Conservation (phyloP, 345 rosid species). For the Aquilaria sinensis region DNA sequence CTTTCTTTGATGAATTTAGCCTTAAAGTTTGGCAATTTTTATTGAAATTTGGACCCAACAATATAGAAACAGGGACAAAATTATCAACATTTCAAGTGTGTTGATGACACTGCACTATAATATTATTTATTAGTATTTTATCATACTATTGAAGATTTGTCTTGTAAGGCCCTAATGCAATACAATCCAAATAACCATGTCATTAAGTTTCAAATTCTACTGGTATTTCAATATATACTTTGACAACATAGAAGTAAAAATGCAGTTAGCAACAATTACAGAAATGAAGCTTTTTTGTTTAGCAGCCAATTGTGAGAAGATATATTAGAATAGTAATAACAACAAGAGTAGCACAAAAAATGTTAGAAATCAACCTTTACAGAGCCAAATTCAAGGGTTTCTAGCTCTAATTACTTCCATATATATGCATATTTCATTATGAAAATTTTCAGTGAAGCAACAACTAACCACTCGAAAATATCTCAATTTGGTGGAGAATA, state of each 20-base stretch:
- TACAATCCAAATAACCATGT: too few relatives aligned
- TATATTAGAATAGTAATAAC: slow-evolving; percentile 32
- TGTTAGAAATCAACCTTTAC: slow-evolving; percentile 42
- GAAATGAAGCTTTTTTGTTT: slow-evolving; percentile 47
- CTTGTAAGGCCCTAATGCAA: too few relatives aligned
- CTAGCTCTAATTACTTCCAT: slow-evolving; percentile 27
- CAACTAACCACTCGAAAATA: slow-evolving; percentile 36
- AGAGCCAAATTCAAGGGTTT: slow-evolving; percentile 49
- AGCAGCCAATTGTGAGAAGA: slow-evolving; percentile 45
- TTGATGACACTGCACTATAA: too few relatives aligned
- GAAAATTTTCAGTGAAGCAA: slow-evolving; percentile 26
- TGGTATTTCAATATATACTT: slow-evolving; percentile 60
- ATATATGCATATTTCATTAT: slow-evolving; percentile 24
- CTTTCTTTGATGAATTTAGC: too few relatives aligned
- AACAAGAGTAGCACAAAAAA: slow-evolving; percentile 31
- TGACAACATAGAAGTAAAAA: slow-evolving; percentile 48
- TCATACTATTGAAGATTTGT: too few relatives aligned
- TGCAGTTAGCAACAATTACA: slow-evolving; percentile 20
- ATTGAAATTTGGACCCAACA: too few relatives aligned
- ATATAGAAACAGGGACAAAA: too few relatives aligned
- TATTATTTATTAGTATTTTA: too few relatives aligned
- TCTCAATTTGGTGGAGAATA: slow-evolving; percentile 41
- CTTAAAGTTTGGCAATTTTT: too few relatives aligned
- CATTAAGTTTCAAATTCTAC: neutral
- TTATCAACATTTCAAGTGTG: too few relatives aligned